Evolutionary conservation across 257 asterid species (phyloP), one percentile per base, ranked within the genome.

Genomic region (Fraxinus quadrangulata): DNA sequence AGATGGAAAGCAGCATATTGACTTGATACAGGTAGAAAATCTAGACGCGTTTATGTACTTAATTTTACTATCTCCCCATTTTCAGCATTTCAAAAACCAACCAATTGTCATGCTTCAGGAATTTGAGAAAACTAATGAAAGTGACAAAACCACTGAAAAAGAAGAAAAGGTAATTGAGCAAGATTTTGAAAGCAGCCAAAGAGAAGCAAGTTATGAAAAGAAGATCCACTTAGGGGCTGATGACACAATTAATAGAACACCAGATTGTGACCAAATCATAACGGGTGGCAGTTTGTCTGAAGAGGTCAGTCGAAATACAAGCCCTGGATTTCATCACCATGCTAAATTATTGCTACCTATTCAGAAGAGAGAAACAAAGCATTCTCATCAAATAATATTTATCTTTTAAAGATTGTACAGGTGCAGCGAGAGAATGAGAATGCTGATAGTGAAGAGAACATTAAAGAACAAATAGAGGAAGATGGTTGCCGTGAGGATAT

Each of bases 401-500:
- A 74, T 37, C 49, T 37, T 79, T 36, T 19, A 78, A 49, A 78
- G 77, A 74, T 76, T 70, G 68, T 71, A 26, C 81, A 82, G 83
- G 86, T 77, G 59, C n/a, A 71, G 66, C 70, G 34, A 33, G 51
- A 79, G 79, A 45, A 30, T 61, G 87, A 76, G 40, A 42, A 70
- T 59, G 33, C n/a, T 74, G 83, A 71, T 36, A 17, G 9, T 66
- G 59, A 36, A 63, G 74, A 67, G 40, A 51, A 24, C 75, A 49
- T 51, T 63, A 26, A 10, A 51, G 79, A 79, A 71, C 31, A 51
- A 26, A 68, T 69, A 63, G 45, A 83, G 78, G 80, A 72, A 81
- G 81, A 76, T 39, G 51, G 51, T 78, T 69, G 72, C 75, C 75
- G 11, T n/a, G 59, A 79, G 67, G 87, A 74, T 74, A 59, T 71